Percentiles rank a stretch among this genome's conserved stretches.
Conservation (phyloP, 2,329 filamentous ascomycete species). For the Xylaria sp. region DNA sequence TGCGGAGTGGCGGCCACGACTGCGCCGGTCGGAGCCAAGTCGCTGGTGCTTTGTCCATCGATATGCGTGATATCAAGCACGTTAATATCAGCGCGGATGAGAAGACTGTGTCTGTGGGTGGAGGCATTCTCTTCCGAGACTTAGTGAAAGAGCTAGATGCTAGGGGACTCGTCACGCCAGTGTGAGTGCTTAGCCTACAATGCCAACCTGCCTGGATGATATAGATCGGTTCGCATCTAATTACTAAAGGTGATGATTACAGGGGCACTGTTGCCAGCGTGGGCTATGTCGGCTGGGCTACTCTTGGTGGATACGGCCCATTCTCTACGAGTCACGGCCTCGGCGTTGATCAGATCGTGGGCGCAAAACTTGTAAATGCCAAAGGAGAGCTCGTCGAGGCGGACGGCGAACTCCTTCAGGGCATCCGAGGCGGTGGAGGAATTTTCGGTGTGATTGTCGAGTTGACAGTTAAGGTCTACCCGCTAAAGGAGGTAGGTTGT, state of each 20-base stretch:
- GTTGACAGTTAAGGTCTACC: constrained; percentile 54
- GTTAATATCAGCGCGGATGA: constrained; percentile 46
- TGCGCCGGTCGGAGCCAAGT: constrained; percentile 50
- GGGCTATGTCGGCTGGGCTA: constrained; percentile 52
- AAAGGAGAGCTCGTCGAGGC: constrained; percentile 53
- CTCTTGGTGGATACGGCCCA: constrained; percentile 51
- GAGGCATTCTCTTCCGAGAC: constrained; percentile 50
- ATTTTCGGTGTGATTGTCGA: constrained; percentile 55
- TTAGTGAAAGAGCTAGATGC: constrained; percentile 45
- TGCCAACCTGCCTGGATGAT: background rate
- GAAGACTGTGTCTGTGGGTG: constrained; percentile 51
- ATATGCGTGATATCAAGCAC: constrained; percentile 52
- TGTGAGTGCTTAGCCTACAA: constrained; percentile 33
- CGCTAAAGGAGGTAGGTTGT: constrained; percentile 46
- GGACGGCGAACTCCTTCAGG: constrained; percentile 52
- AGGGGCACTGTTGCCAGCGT: constrained; percentile 46
- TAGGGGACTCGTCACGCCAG: constrained; percentile 47
- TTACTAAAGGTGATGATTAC: background rate
- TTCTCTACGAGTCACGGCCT: constrained; percentile 50
- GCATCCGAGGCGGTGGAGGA: constrained; percentile 55
- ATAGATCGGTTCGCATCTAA: background rate
- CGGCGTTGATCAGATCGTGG: constrained; percentile 53
- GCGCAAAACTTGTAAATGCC: constrained; percentile 53
- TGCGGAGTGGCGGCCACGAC: constrained; percentile 53
- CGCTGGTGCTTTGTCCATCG: constrained; percentile 50